Evolutionary conservation across 176 grass and related monocot genomes (phyloP).

Genomic region (Tillandsia leiboldiana): DNA sequence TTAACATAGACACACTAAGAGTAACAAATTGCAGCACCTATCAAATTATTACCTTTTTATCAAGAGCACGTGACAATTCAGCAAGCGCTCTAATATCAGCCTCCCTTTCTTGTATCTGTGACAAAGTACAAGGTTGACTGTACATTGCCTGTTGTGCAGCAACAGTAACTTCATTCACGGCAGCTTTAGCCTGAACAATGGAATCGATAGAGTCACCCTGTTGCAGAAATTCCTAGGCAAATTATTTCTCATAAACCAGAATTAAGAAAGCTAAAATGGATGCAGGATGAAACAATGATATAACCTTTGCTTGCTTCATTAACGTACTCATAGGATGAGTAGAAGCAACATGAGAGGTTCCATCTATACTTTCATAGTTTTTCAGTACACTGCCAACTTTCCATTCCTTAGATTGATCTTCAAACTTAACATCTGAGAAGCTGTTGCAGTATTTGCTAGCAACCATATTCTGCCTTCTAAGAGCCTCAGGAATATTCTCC

Average conservation of each 20-base stretch:
- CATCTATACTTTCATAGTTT: constrained; percentile 35
- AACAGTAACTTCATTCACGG: constrained; percentile 58
- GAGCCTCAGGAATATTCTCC: constrained; percentile 75
- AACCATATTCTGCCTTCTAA: constrained; percentile 45
- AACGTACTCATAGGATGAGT: constrained; percentile 54
- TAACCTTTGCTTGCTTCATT: constrained; percentile 66
- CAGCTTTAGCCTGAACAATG: constrained; percentile 67
- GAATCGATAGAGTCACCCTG: constrained; percentile 77
- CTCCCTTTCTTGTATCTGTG: constrained; percentile 98
- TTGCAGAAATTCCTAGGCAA: constrained; percentile 30
- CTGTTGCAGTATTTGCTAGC: constrained; percentile 43
- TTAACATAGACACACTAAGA: too few relatives aligned
- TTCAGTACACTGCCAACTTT: constrained; percentile 28
- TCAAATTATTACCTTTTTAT: constrained; percentile 50
- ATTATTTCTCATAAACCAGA: constrained; percentile 24
- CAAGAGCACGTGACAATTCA: constrained; percentile 85
- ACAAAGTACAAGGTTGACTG: constrained; percentile 70
- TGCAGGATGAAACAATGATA: constrained; percentile 2
- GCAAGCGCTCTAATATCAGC: constrained; percentile 97
- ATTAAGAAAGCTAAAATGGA: too few relatives aligned
- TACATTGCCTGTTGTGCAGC: constrained; percentile 72
- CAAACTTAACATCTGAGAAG: constrained; percentile 43
- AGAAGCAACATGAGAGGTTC: constrained; percentile 30
- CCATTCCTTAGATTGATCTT: constrained; percentile 50
- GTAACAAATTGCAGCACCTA: neutral